Evolutionary conservation across 1,139 yeast genomes (phyloP).

Genomic region (Hyphopichia buzzinii): DNA sequence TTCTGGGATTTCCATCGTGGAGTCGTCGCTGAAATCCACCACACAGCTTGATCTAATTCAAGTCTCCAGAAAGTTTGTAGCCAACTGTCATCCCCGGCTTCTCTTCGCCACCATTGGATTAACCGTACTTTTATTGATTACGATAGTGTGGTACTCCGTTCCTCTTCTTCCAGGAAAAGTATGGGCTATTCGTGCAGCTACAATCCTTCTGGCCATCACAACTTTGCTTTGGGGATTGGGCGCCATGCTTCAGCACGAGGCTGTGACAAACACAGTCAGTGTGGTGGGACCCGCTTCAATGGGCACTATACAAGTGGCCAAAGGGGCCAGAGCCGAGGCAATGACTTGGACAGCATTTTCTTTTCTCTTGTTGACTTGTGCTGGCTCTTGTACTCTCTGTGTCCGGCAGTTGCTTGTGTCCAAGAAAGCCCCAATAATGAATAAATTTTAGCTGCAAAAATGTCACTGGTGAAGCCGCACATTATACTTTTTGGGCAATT

Average conservation of each 20-base stretch:
- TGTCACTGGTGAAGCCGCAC: neutral
- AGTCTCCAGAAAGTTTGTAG: constrained; percentile 41
- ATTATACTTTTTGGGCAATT: too few species aligned
- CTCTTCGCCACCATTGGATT: constrained; percentile 50
- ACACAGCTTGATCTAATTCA: constrained; percentile 35
- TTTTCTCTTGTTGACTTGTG: constrained; percentile 29
- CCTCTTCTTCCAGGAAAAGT: constrained; percentile 50
- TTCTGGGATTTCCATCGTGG: constrained; percentile 23
- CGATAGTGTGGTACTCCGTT: constrained; percentile 41
- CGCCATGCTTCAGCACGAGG: constrained; percentile 66
- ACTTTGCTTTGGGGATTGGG: constrained; percentile 66
- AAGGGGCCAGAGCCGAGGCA: constrained; percentile 56
- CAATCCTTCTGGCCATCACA: constrained; percentile 35
- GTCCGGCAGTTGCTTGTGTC: constrained; percentile 4
- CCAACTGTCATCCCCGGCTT: constrained; percentile 53
- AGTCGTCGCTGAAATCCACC: constrained; percentile 18
- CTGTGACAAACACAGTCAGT: constrained; percentile 43
- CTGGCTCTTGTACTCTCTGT: constrained; percentile 15
- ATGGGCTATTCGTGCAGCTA: constrained; percentile 26
- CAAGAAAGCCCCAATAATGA: neutral
- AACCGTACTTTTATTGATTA: constrained; percentile 37
- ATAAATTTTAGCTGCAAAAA: neutral
- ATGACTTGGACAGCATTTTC: constrained; percentile 65
- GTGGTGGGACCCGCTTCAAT: constrained; percentile 53
- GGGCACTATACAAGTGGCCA: constrained; percentile 40